These are phyloP conservation scores for Pythium dissimile DNA, from an alignment of 352 stramenopile genomes.

Conservation along the genomic window DNA sequence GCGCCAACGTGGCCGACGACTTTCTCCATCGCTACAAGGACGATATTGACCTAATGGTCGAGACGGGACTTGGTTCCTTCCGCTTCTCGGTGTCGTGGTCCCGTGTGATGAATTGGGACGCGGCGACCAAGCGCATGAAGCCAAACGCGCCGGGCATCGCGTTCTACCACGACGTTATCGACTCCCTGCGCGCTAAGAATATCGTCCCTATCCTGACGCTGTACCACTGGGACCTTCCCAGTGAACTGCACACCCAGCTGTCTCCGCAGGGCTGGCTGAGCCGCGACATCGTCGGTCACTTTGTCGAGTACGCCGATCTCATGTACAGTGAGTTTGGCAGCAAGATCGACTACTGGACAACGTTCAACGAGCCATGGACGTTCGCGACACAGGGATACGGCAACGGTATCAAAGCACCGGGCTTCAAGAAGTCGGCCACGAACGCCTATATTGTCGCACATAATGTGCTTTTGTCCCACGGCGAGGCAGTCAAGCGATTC, in stretches of 20 bases:
- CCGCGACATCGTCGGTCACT: constrained; percentile 53
- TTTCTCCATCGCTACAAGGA: constrained; percentile 89
- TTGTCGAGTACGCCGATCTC: constrained; percentile 86
- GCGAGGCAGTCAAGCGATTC: constrained; percentile 80
- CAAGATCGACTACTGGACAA: constrained; percentile 93
- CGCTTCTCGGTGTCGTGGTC: constrained; percentile 93
- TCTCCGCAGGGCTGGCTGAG: constrained; percentile 71
- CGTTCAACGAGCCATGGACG: constrained; percentile 93
- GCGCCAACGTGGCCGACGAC: constrained; percentile 91
- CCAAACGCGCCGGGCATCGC: constrained; percentile 84
- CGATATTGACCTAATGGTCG: constrained; percentile 93
- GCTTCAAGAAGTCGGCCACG: constrained; percentile 29
- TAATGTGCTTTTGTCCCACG: constrained; percentile 91
- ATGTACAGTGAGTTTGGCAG: constrained; percentile 90
- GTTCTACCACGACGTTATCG: constrained; percentile 93
- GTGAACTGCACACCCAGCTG: constrained; percentile 79
- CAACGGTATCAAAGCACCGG: constrained; percentile 45
- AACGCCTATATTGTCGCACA: constrained; percentile 70
- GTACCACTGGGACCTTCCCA: constrained; percentile 97
- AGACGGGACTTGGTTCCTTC: constrained; percentile 89
- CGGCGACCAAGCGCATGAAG: constrained; percentile 38
- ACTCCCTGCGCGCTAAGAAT: constrained; percentile 63
- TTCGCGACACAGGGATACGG: constrained; percentile 87
- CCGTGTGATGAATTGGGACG: constrained; percentile 85
- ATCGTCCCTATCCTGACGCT: constrained; percentile 92